Conservation (phyloP, 2,329 filamentous ascomycete species). For the Monosporascus sp. region DNA sequence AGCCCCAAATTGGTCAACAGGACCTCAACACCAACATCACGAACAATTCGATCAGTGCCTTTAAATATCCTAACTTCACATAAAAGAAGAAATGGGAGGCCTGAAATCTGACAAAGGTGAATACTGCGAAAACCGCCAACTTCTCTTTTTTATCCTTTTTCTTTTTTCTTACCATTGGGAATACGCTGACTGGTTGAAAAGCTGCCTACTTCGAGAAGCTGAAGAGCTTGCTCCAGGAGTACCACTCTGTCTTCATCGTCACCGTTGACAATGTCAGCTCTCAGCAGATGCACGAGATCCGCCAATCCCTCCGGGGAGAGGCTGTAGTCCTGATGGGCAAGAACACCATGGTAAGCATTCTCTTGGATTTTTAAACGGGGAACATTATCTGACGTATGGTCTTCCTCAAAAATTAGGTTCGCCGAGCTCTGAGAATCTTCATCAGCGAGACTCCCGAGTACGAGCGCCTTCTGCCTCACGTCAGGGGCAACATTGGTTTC, state of each 20-base stretch:
- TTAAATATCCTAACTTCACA: slow-evolving; percentile 98
- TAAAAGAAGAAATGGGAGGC: slow-evolving; percentile 98
- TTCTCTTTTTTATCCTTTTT: not conserved
- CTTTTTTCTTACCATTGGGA: not conserved
- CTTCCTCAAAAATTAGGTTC: slow-evolving; percentile 52
- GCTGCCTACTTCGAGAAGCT: slow-evolving; percentile 94
- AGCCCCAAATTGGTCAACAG: not conserved
- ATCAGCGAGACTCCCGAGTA: slow-evolving; percentile 87
- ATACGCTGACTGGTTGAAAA: slow-evolving; percentile 1
- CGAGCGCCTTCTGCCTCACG: slow-evolving; percentile 91
- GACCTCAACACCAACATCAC: slow-evolving; percentile 1
- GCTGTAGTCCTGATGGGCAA: slow-evolving; percentile 99
- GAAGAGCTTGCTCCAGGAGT: slow-evolving; percentile 92
- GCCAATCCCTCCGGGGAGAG: slow-evolving; percentile 80
- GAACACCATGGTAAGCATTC: slow-evolving; percentile 88
- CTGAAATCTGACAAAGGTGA: slow-evolving; percentile 86
- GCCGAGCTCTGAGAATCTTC: slow-evolving; percentile 96
- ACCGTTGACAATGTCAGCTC: slow-evolving; percentile 99
- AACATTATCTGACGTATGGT: not conserved
- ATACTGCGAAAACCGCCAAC: not conserved
- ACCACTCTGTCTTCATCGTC: slow-evolving; percentile 97
- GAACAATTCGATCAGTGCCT: slow-evolving; percentile 47
- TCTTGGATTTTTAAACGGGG: slow-evolving; percentile 1
- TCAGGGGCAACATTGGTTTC: slow-evolving; percentile 98
- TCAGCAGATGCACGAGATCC: slow-evolving; percentile 99